phyloP scores from a whole-genome alignment of 75 land plant genomes.

The Selaginella tamariscina region DNA sequence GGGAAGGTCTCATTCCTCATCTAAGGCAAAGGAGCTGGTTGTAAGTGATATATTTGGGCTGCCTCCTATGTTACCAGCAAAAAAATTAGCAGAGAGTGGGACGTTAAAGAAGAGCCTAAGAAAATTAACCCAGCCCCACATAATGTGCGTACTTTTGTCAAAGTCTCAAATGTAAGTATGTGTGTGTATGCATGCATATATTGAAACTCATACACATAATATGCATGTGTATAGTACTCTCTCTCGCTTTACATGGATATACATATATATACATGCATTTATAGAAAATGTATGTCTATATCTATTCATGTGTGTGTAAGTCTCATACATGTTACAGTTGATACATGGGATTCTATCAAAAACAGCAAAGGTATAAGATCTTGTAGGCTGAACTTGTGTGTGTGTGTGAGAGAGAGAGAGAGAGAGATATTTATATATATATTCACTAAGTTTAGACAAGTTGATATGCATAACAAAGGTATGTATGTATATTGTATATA shows the following conservation, averaged over 20 bases:
- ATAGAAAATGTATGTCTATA: background rate
- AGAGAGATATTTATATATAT: too few relatives aligned
- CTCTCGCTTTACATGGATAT: background rate
- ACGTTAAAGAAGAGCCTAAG: constrained; percentile 26
- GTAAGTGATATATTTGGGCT: constrained; percentile 83
- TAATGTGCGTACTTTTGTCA: constrained; percentile 56
- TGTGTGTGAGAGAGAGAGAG: too few relatives aligned
- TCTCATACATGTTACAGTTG: background rate
- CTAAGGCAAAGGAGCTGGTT: constrained; percentile 67
- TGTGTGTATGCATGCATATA: background rate
- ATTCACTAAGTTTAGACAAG: too few relatives aligned
- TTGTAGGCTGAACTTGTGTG: too few relatives aligned
- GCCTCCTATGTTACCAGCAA: constrained; percentile 41
- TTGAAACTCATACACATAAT: too few relatives aligned
- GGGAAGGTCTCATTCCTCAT: background rate
- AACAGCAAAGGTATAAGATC: too few relatives aligned
- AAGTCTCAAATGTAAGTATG: constrained; percentile 70
- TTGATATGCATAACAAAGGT: too few relatives aligned
- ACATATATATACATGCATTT: background rate
- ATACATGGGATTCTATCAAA: too few relatives aligned
- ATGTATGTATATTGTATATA: too few relatives aligned
- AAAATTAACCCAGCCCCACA: constrained; percentile 33
- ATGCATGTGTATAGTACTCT: too few relatives aligned
- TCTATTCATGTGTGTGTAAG: background rate
- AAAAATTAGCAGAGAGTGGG: constrained; percentile 19